Evolutionary conservation across 169 alveolate species (phyloP).

Genomic region (Hepatocystis sp.): DNA sequence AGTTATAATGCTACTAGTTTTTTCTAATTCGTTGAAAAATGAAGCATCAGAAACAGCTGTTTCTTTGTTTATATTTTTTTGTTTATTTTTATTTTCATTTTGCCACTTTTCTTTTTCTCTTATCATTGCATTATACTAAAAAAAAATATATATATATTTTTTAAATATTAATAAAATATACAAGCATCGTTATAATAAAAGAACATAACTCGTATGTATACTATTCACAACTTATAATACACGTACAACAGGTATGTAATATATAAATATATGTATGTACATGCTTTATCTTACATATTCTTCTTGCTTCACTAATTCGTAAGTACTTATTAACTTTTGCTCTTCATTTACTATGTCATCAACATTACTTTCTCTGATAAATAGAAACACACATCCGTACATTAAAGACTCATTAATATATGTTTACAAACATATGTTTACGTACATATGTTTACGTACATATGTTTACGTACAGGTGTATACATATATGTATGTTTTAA

Average conservation of each 20-base stretch:
- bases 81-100: constrained; percentile 23
- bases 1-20: constrained; percentile 69
- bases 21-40: constrained; percentile 40
- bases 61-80: constrained; percentile 14
- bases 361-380: constrained; percentile 66
- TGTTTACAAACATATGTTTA: neutral
- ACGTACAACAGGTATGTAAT: too few species aligned
- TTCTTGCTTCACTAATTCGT: constrained; percentile 43
- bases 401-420: too few species aligned
- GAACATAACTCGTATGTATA: too few species aligned
- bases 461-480: neutral
- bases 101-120: constrained; percentile 27
- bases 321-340: constrained; percentile 43
- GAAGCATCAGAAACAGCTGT: constrained; percentile 14
- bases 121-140: constrained; percentile 19
- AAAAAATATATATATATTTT: too few species aligned
- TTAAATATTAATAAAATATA: too few species aligned
- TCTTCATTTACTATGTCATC: constrained; percentile 66
- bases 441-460: neutral
- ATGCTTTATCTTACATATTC: too few species aligned
- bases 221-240: too few species aligned
- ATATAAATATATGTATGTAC: too few species aligned
- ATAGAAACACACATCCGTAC: neutral
- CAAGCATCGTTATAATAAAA: too few species aligned
- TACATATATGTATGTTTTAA: neutral